Evolutionary conservation across 2,329 filamentous ascomycete species (phyloP).

Genomic region (Dothistroma pini): DNA sequence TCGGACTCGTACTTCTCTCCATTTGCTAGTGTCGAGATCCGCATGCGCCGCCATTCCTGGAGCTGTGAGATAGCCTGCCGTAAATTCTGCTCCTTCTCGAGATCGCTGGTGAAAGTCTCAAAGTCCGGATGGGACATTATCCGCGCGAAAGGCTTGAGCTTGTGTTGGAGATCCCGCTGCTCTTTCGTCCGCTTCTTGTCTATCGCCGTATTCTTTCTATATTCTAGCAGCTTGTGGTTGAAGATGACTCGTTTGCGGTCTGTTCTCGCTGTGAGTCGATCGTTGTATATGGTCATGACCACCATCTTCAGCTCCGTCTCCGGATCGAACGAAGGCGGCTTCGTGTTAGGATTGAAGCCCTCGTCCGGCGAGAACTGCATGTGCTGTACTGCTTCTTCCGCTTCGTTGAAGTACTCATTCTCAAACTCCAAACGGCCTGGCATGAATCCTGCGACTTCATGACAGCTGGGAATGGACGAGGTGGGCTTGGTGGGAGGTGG

Average conservation of each 20-base stretch:
- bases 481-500: conserved; percentile 89
- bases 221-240: conserved; percentile 89
- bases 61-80: conserved; percentile 84
- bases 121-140: conserved; percentile 97
- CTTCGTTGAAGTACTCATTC: conserved; percentile 95
- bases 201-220: conserved; percentile 79
- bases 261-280: conserved; percentile 80
- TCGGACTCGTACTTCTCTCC: conserved; percentile 93
- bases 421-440: conserved; percentile 95
- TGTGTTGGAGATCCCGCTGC: conserved; percentile 84
- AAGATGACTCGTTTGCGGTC: conserved; percentile 97
- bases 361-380: conserved; percentile 99
- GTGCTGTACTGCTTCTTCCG: conserved; percentile 94
- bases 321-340: conserved; percentile 69
- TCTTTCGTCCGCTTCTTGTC: conserved; percentile 98
- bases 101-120: conserved; percentile 74
- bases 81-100: conserved; percentile 87
- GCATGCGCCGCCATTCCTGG: conserved; percentile 86
- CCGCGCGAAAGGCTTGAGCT: conserved; percentile 90
- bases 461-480: conserved; percentile 89
- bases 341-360: conserved; percentile 78
- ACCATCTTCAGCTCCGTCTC: conserved; percentile 98
- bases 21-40: conserved; percentile 76
- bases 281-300: conserved; percentile 98
- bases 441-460: conserved; percentile 99